phyloP scores from a whole-genome alignment of 1,284 basidiomycete species.

The Apiotrichum veenhuisii region DNA sequence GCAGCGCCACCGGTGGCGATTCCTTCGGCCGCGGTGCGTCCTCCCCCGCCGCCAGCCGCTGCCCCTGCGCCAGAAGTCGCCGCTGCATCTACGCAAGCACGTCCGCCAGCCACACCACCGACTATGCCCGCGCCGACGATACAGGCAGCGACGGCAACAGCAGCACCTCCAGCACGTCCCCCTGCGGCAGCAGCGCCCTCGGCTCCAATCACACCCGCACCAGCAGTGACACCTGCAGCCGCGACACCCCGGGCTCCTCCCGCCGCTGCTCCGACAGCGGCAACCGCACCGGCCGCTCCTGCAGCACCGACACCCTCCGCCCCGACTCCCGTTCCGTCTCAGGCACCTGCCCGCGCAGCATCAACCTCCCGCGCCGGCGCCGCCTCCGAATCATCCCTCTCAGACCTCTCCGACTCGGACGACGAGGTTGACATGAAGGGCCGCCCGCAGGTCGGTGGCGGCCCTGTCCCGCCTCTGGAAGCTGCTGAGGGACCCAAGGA shows the following conservation, averaged over 20 bases:
- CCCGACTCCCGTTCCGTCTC: background rate
- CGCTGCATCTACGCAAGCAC: too few relatives aligned
- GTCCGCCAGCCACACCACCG: too few relatives aligned
- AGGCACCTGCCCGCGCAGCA: background rate
- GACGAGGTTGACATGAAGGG: constrained; percentile 37
- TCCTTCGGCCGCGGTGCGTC: too few relatives aligned
- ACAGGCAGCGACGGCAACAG: too few relatives aligned
- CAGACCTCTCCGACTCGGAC: constrained; percentile 21
- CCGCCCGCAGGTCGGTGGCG: constrained; percentile 37
- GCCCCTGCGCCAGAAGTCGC: background rate
- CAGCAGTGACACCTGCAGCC: background rate
- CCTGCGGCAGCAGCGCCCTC: background rate
- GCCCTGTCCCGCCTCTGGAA: constrained; percentile 14
- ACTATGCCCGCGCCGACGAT: too few relatives aligned
- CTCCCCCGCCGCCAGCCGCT: too few relatives aligned
- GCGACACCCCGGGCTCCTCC: background rate
- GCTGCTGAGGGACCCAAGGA: background rate
- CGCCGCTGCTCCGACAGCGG: background rate
- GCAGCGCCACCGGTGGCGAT: background rate
- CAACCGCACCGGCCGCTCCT: background rate
- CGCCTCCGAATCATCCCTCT: constrained; percentile 8
- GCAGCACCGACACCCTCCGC: background rate
- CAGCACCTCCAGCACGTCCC: background rate
- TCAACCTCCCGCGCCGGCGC: too few relatives aligned
- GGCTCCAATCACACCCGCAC: too few relatives aligned